Evolutionary conservation across 139 green algal genomes (phyloP).

Genomic region (Volvox africanus): DNA sequence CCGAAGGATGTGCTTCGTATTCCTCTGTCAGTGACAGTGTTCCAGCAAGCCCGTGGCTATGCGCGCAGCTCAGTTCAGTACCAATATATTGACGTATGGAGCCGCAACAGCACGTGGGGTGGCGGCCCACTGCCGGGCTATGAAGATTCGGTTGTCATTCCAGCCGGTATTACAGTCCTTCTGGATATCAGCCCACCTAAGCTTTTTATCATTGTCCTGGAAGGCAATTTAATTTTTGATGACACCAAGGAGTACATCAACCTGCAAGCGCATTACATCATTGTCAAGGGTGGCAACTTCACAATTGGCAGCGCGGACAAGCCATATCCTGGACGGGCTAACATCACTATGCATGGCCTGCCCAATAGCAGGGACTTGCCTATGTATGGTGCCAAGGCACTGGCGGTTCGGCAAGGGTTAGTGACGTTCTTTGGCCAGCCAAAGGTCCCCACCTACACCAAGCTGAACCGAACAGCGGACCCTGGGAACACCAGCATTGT

Average conservation of each 20-base stretch:
- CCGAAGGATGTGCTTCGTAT: not conserved
- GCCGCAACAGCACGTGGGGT: slow-evolving; percentile 71
- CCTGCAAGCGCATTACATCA: slow-evolving; percentile 71
- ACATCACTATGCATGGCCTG: slow-evolving; percentile 76
- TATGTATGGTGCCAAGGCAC: slow-evolving; percentile 75
- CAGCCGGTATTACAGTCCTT: slow-evolving; percentile 63
- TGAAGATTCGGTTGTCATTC: slow-evolving; percentile 64
- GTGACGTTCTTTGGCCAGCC: slow-evolving; percentile 69
- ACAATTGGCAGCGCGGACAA: slow-evolving; percentile 56
- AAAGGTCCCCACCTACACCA: slow-evolving; percentile 75
- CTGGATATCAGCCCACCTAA: slow-evolving; percentile 72
- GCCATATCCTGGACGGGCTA: slow-evolving; percentile 61
- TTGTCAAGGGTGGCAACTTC: slow-evolving; percentile 71
- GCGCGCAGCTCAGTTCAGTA: slow-evolving; percentile 28
- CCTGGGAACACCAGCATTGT: slow-evolving; percentile 57
- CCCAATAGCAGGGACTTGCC: slow-evolving; percentile 69
- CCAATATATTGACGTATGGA: slow-evolving; percentile 77
- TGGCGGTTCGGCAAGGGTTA: slow-evolving; percentile 69
- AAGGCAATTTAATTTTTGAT: slow-evolving; percentile 76
- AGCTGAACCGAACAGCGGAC: slow-evolving; percentile 54
- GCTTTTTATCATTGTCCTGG: slow-evolving; percentile 64
- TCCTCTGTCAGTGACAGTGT: slow-evolving; percentile 10
- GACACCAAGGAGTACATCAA: slow-evolving; percentile 39
- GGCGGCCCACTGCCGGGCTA: slow-evolving; percentile 62
- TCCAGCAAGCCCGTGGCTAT: not conserved